phyloP scores from a whole-genome alignment of 371 early-diverging fungal genomes.

The Mucor irregularis region DNA sequence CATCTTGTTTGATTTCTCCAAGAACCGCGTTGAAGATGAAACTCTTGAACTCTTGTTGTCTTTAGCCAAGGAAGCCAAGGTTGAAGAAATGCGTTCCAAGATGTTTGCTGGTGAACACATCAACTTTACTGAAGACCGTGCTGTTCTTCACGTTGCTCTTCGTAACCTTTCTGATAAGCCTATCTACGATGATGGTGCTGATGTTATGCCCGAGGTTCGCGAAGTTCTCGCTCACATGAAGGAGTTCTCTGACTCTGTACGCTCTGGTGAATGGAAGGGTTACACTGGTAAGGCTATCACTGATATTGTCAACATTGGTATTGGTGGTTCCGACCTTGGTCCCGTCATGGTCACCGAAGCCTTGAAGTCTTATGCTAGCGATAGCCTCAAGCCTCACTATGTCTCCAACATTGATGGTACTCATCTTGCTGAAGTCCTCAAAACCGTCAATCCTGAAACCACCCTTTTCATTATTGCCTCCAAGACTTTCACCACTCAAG shows the following conservation, averaged over 20 bases:
- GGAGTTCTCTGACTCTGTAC: constrained; percentile 79
- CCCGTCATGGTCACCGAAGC: constrained; percentile 99
- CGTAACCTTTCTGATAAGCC: constrained; percentile 85
- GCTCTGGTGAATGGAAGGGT: constrained; percentile 91
- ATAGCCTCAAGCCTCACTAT: constrained; percentile 86
- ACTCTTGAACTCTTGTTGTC: constrained; percentile 78
- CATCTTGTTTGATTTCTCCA: constrained; percentile 92
- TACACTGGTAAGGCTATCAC: constrained; percentile 94
- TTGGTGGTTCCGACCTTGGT: constrained; percentile 99
- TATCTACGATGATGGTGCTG: constrained; percentile 80
- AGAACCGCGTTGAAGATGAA: constrained; percentile 86
- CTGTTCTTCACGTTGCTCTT: constrained; percentile 96
- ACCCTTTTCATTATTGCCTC: constrained; percentile 97
- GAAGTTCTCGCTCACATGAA: constrained; percentile 94
- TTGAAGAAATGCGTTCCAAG: constrained; percentile 82
- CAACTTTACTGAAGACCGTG: constrained; percentile 97
- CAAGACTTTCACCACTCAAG: constrained; percentile 99
- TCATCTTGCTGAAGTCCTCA: constrained; percentile 91
- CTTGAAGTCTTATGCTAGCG: constrained; percentile 85
- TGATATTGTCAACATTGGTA: constrained; percentile 98
- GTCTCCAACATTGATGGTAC: constrained; percentile 99
- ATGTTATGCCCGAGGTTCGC: constrained; percentile 94
- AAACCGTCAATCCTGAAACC: constrained; percentile 86
- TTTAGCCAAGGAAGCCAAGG: constrained; percentile 83
- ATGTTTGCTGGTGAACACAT: constrained; percentile 97